A percentile compares a stretch with the other conserved stretches of the same genome.
phyloP scores from a whole-genome alignment of 164 flowering plant genomes.

The Vitis rupestris region DNA sequence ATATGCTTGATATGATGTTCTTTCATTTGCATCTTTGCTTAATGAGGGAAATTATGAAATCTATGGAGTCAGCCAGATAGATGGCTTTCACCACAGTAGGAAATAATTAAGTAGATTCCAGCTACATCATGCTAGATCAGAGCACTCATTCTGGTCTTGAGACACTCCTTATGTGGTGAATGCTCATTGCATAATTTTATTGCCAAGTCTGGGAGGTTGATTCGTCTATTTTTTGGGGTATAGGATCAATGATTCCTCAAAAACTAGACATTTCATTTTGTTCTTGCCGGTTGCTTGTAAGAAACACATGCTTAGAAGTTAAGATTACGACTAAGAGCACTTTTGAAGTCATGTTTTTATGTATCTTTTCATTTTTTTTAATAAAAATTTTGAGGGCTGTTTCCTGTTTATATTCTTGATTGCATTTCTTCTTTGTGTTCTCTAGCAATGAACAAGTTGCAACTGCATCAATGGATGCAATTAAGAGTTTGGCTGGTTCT shows the following conservation, averaged over 20 bases:
- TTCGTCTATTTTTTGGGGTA: background rate
- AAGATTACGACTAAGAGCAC: no score
- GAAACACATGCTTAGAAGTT: no score
- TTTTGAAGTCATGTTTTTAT: background rate
- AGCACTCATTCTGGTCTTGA: background rate
- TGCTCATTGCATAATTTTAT: background rate
- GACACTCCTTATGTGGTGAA: background rate
- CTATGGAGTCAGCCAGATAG: no score
- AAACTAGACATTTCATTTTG: no score
- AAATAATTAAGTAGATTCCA: background rate
- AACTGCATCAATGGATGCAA: conserved; percentile 69
- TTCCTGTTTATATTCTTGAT: background rate
- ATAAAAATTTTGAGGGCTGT: no score
- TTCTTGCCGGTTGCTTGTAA: no score
- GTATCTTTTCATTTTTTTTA: background rate
- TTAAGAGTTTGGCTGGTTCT: conserved; percentile 54
- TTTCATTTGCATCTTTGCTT: background rate
- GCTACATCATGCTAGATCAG: background rate
- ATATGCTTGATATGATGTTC: background rate
- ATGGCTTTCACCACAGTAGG: background rate
- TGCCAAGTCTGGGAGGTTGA: background rate
- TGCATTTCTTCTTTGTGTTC: conserved; percentile 9
- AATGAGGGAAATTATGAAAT: no score
- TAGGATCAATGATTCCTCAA: no score
- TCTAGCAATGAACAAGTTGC: conserved; percentile 75